These are phyloP conservation scores for Yarrowia osloensis DNA, from an alignment of 805 yeast genomes.

Conservation along the genomic window DNA sequence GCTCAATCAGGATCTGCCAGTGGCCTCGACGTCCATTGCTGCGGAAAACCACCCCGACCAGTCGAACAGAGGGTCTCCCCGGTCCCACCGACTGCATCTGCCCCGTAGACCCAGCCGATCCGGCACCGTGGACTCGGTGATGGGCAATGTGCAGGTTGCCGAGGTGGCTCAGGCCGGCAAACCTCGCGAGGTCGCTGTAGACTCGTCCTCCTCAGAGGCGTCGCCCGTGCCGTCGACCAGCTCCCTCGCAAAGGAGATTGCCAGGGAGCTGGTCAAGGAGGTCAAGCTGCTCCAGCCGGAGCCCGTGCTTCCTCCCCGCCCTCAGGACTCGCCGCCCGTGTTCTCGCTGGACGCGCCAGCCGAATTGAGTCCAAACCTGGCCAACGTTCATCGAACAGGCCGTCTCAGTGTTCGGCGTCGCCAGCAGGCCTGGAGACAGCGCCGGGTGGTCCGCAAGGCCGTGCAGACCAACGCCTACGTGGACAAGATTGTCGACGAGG, in stretches of 20 bases:
- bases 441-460: constrained; percentile 6
- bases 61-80: neutral
- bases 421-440: constrained; percentile 28
- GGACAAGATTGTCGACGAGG: neutral
- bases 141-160: neutral
- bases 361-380: neutral
- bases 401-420: constrained; percentile 12
- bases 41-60: neutral
- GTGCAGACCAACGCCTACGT: neutral
- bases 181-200: neutral
- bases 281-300: constrained; percentile 23
- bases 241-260: constrained; percentile 16
- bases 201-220: neutral
- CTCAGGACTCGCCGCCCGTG: neutral
- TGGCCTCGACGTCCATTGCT: neutral
- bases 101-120: constrained; percentile 11
- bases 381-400: neutral
- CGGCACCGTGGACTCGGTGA: neutral
- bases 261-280: constrained; percentile 16
- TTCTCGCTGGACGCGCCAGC: neutral
- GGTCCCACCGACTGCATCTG: neutral
- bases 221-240: neutral
- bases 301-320: neutral
- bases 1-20: neutral
- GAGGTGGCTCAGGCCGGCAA: neutral